Conservation (phyloP, 2,329 filamentous ascomycete species). For the Thermoascus crustaceus region DNA sequence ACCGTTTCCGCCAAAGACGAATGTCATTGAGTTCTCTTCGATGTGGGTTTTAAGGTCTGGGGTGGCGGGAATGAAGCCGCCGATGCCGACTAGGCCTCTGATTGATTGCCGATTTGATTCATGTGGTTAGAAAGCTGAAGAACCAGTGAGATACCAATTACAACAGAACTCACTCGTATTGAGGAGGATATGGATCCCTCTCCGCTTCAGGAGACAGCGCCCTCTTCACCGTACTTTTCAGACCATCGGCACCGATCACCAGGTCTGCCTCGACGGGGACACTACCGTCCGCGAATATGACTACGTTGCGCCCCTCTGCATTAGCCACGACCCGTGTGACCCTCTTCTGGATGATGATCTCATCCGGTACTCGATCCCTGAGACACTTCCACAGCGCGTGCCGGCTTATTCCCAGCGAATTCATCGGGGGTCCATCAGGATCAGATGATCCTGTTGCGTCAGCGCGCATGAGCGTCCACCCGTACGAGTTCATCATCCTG, state of each 20-base stretch:
- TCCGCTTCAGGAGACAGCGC: slow-evolving; percentile 28
- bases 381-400: slow-evolving; percentile 33
- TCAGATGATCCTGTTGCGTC: slow-evolving; percentile 7
- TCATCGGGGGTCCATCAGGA: slow-evolving; percentile 17
- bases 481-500: slow-evolving; percentile 28
- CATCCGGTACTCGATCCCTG: slow-evolving; percentile 26
- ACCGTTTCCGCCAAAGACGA: slow-evolving; percentile 41
- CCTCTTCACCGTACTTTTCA: slow-evolving; percentile 28
- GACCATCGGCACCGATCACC: slow-evolving; percentile 37
- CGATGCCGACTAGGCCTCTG: slow-evolving; percentile 39
- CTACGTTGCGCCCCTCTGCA: slow-evolving; percentile 16
- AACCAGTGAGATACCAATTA: neutral
- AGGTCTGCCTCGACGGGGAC: slow-evolving; percentile 30
- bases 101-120: neutral
- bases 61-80: slow-evolving; percentile 34
- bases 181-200: slow-evolving; percentile 28
- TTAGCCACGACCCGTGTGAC: slow-evolving; percentile 21
- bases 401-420: slow-evolving; percentile 29
- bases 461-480: slow-evolving; percentile 22
- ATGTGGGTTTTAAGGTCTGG: slow-evolving; percentile 20
- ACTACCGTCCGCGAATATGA: slow-evolving; percentile 29
- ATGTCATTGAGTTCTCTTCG: slow-evolving; percentile 31
- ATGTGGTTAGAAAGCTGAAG: slow-evolving; percentile 1
- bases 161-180: slow-evolving; percentile 29
- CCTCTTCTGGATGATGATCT: slow-evolving; percentile 25